Percentiles rank a stretch among this genome's conserved stretches.
These are phyloP conservation scores for Neofusicoccum kwambonambiense DNA, from an alignment of 2,329 filamentous ascomycete genomes.

Conservation along the genomic window DNA sequence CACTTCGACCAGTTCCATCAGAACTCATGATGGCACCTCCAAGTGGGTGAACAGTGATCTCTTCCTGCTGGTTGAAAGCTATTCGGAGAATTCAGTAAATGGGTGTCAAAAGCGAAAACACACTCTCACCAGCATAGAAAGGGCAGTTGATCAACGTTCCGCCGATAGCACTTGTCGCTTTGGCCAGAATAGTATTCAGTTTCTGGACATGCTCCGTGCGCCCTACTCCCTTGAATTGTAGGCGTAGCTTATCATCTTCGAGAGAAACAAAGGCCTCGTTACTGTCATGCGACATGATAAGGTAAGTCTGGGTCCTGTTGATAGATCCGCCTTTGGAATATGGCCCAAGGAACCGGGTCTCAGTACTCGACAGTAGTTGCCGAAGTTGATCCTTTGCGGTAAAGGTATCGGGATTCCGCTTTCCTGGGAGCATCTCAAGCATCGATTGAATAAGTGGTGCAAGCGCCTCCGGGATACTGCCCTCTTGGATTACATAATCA, in stretches of 20 bases:
- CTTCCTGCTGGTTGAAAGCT: conserved; percentile 29
- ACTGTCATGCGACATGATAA: conserved; percentile 67
- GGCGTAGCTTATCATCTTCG: conserved; percentile 58
- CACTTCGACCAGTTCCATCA: conserved; percentile 56
- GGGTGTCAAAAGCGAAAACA: neutral
- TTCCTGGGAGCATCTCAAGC: conserved; percentile 55
- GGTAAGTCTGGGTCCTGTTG: conserved; percentile 61
- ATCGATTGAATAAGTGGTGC: conserved; percentile 57
- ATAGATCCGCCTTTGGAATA: conserved; percentile 57
- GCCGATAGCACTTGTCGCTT: conserved; percentile 58
- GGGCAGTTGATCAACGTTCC: conserved; percentile 61
- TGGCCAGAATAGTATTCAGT: conserved; percentile 53
- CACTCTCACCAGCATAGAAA: conserved; percentile 45
- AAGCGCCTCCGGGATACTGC: conserved; percentile 59
- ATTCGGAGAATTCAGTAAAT: neutral
- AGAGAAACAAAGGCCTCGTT: conserved; percentile 60
- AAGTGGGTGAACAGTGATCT: conserved; percentile 66
- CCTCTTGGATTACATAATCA: conserved; percentile 65
- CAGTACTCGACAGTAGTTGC: conserved; percentile 49
- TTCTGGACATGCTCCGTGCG: conserved; percentile 55
- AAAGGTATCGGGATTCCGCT: conserved; percentile 40
- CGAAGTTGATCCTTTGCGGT: conserved; percentile 45
- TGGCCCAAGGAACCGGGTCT: conserved; percentile 59
- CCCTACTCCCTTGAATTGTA: conserved; percentile 61
- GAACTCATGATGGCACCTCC: conserved; percentile 64